Evolutionary conservation across 2,329 filamentous ascomycete genomes (phyloP), one percentile per base, ranked within the genome.

Genomic region (Fusarium domesticum): DNA sequence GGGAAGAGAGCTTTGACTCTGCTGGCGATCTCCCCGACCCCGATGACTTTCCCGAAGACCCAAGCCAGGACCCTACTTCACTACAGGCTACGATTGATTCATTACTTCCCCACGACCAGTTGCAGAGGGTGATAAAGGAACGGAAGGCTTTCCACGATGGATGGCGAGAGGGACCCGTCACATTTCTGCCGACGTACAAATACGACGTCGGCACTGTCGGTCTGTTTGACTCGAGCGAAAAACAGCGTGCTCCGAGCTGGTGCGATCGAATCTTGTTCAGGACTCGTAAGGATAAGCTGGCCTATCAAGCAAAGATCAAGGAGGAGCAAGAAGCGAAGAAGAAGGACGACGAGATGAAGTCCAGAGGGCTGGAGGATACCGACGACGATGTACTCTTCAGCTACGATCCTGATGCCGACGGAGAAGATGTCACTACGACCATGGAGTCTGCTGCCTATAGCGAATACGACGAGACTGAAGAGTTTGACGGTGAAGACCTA

Each of bases 151-250:
- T 98, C 50, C 81, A 95, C 47, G 88, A 96, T 50, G 92, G 91
- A 1, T 98, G 93, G 91, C 78, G 79, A 39, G 93, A 98, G 72
- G 93, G 91, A 0, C 76, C 82, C 1, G 91, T 98, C 43, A 81
- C 81, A 1, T 98, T 98, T 60, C 65, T 97, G 14, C 93, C 93
- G 2, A 95, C 93, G 0, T 98, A 98, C 68, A 98, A 98, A 66
- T 98, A 98, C 57, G 95, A 98, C 60, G 76, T 96, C 19, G 93
- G 93, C n/a, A 95, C 87, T 20, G 81, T 96, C 23, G 88, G 88
- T 2, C 78, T 90, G 20, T 98, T 96, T 63, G 95, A 98, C 68
- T 89, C 91, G 1, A 96, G 91, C 54, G 93, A 97, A 63, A 98
- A 98, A 71, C 85, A 85, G 52, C 80, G 95, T 41, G 86, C 88